Base-by-base conservation (phyloP, 83 land plant species). In the Thuja plicata region DNA sequence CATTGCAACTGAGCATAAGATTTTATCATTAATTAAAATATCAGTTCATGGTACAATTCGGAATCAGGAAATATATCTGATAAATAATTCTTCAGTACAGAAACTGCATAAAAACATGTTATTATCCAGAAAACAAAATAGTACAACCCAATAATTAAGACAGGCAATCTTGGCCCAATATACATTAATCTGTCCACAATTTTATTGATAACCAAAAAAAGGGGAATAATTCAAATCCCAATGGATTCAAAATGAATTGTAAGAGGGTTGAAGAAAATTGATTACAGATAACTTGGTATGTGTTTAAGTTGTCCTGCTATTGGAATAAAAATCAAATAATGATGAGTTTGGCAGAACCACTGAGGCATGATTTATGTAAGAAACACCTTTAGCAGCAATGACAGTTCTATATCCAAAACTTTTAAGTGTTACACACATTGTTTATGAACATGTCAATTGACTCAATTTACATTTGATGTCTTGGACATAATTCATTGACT, bases 11-110 rank as follows among this genome's bases (percentile, higher is more conserved):
- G 54, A 83, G 48, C 3, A 46, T 32, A 43, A n/a, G 5, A 83
- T n/a, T 41, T 83, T 46, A 83, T 48, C 48, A 83, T 45, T 83
- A 83, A 19, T n/a, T n/a, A 83, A 83, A 24, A 46, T 16, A 82
- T 83, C 79, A 76, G 30, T 46, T 83, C 11, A 80, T 80, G 3
- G 17, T 66, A 19, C 3, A 41, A 80, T 40, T 80, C 24, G 48
- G 45, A 6, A 80, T 80, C 46, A 24, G 48, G 21, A 32, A 41
- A 24, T 9, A 21, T 8, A 80, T 43, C 84, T 80, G 41, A 41
- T 41, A 40, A 41, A 17, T 0, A 80, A 43, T 80, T 80, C 48
- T 41, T 80, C 12, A 41, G 24, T 79, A 37, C 27, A 79, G 43
- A 79, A 79, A 79, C 4, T 41, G 19, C 84, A 80, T 11, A 21